Evolutionary conservation across 495 filamentous ascomycete species (phyloP), one percentile per base, ranked within the genome.

Genomic region (Pseudevernia furfuracea): DNA sequence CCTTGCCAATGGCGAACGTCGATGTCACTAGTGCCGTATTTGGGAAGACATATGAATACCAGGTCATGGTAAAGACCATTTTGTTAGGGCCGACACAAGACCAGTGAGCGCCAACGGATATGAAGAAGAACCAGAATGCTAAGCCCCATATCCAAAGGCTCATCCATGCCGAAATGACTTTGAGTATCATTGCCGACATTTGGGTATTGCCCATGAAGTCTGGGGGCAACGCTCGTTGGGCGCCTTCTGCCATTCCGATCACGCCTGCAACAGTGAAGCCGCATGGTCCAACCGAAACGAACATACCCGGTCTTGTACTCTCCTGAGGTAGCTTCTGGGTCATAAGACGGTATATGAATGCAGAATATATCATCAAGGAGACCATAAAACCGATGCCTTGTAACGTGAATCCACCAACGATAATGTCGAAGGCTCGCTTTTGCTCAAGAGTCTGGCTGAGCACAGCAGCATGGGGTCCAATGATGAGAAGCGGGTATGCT

Each of bases 321-420:
- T 91, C 90, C 64, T 82, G 81, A 7, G 91, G 91, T 0, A 95
- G 81, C 73, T 95, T 96, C 68, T 94, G 89, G 1, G 91, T 93
- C 91, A 96, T 96, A 49, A 96, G 80, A 44, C 91, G 83, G 71
- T 94, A 94, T 44, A 96, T 83, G 69, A 91, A 96, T 44, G 91
- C 88, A 21, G 89, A 85, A 67, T 90, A 91, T 37, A 94, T 85
- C 89, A 92, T 92, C 66, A 92, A 79, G 8, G 87, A 87, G 61
- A 96, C 89, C 68, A 94, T 73, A 71, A 93, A 95, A 0, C 91
- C 91, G 34, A 91, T 89, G 12, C 90, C 91, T 74, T 96, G 91
- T 32, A 89, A 82, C 5, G 87, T 82, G 21, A 86, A 81, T 11
- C 89, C 87, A 37, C 86, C 85, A 62, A 92, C 75, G 21, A 91